A percentile compares a stretch with the other conserved stretches of the same genome.
phyloP scores from a whole-genome alignment of 768 basidiomycete species.

The Serendipita sp. region DNA sequence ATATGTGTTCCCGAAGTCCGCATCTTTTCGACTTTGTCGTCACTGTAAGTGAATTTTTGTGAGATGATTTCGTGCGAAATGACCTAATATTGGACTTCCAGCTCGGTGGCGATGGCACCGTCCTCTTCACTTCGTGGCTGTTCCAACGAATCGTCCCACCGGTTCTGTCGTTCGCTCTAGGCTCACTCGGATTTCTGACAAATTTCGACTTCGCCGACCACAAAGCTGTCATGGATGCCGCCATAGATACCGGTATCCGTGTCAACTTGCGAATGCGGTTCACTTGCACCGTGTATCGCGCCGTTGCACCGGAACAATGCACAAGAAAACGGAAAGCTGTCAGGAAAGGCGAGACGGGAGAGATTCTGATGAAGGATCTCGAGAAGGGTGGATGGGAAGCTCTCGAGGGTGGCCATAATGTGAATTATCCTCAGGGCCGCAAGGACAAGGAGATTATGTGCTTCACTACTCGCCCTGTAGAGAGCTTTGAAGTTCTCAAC shows the following conservation, averaged over 20 bases:
- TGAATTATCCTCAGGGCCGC: constrained; percentile 20
- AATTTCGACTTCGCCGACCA: constrained; percentile 90
- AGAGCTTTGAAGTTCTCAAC: constrained; percentile 92
- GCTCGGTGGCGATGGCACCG: constrained; percentile 97
- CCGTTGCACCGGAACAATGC: constrained; percentile 57
- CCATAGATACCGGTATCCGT: constrained; percentile 82
- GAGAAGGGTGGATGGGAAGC: constrained; percentile 93
- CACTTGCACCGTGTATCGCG: constrained; percentile 95
- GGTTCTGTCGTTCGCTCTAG: constrained; percentile 90
- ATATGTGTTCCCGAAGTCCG: constrained; percentile 82
- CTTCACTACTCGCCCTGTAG: constrained; percentile 84
- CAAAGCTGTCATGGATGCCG: constrained; percentile 68
- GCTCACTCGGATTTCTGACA: constrained; percentile 86
- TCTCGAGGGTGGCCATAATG: constrained; percentile 62
- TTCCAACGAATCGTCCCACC: constrained; percentile 99
- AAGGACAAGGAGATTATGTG: constrained; percentile 95
- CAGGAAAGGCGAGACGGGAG: constrained; percentile 85
- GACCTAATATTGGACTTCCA: constrained; percentile 19
- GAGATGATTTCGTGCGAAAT: not conserved
- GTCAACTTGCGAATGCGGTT: constrained; percentile 99
- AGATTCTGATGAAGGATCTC: constrained; percentile 90
- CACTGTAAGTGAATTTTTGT: constrained; percentile 44
- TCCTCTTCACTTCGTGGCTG: constrained; percentile 96
- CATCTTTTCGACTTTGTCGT: constrained; percentile 96
- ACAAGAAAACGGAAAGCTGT: constrained; percentile 57